A percentile compares a stretch with the other conserved stretches of the same genome.
These are phyloP conservation scores for Xerocomellus dryophilus DNA, from an alignment of 768 basidiomycete genomes.

Conservation along the genomic window DNA sequence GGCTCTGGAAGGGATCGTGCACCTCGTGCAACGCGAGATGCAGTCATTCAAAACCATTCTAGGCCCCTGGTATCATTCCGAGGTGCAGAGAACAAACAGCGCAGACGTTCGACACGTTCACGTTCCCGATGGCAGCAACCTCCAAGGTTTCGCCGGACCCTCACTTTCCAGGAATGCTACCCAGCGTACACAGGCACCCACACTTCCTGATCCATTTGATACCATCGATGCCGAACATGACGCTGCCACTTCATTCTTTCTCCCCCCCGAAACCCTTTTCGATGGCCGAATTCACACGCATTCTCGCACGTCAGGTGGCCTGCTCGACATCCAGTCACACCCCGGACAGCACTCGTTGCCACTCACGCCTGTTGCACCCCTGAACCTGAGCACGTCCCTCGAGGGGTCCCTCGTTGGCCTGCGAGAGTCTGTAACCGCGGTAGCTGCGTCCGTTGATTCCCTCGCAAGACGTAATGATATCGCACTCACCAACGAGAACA, in stretches of 20 bases:
- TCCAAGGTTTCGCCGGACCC: constrained; percentile 15
- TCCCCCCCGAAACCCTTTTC: constrained; percentile 27
- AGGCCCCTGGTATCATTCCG: constrained; percentile 60
- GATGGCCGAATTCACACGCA: constrained; percentile 19
- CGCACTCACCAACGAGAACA: constrained; percentile 64
- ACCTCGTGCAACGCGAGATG: constrained; percentile 55
- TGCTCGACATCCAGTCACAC: constrained; percentile 23
- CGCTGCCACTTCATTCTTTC: constrained; percentile 23
- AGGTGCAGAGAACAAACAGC: constrained; percentile 25
- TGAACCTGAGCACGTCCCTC: constrained; percentile 59
- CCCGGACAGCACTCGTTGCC: constrained; percentile 28
- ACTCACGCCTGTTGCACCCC: constrained; percentile 49
- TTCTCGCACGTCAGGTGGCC: constrained; percentile 14
- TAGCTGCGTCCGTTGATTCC: constrained; percentile 60
- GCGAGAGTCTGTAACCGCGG: constrained; percentile 55
- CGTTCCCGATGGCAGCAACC: constrained; percentile 7
- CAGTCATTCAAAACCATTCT: constrained; percentile 51
- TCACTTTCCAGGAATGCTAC: constrained; percentile 14
- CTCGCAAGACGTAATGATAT: constrained; percentile 63
- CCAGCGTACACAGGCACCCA: constrained; percentile 14
- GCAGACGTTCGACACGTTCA: constrained; percentile 10
- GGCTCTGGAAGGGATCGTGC: constrained; percentile 54
- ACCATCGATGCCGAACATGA: constrained; percentile 24
- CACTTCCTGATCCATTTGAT: constrained; percentile 18
- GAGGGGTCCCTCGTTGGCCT: constrained; percentile 60